These are phyloP conservation scores for Volvox carteri DNA, from an alignment of 163 green algal species.

Conservation along the genomic window DNA sequence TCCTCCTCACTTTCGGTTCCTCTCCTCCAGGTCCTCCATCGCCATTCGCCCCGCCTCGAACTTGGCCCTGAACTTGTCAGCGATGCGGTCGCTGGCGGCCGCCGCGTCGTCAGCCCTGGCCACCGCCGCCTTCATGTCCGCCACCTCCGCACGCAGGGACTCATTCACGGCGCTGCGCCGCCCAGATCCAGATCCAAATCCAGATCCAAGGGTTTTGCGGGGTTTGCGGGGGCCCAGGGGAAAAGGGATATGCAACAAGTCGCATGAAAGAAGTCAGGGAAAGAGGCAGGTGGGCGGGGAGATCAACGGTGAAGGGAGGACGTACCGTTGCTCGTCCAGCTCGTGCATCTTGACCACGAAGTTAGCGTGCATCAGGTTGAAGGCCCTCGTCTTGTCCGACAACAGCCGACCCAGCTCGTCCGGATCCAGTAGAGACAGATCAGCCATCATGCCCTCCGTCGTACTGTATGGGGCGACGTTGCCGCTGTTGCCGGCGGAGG, in stretches of 20 bases:
- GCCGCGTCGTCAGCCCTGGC: not conserved
- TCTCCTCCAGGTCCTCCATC: conserved; percentile 58
- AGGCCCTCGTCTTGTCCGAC: conserved; percentile 57
- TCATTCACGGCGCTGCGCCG: conserved; percentile 1
- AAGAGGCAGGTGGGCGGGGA: too few relatives aligned
- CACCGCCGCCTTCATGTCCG: not conserved
- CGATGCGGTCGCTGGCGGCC: not conserved
- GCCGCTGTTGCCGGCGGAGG: not conserved
- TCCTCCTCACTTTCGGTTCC: conserved; percentile 52
- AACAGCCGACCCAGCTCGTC: conserved; percentile 45
- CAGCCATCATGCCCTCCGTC: conserved; percentile 3
- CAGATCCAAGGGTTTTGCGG: too few relatives aligned
- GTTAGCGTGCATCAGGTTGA: conserved; percentile 62
- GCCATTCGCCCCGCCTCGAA: conserved; percentile 55
- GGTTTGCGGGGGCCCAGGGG: too few relatives aligned
- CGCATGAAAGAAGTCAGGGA: too few relatives aligned
- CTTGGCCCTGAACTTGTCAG: conserved; percentile 31
- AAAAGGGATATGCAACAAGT: too few relatives aligned
- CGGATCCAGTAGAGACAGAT: conserved; percentile 9
- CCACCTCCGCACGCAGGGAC: not conserved
- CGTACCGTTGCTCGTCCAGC: conserved; percentile 58
- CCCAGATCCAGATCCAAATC: too few relatives aligned
- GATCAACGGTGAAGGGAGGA: too few relatives aligned
- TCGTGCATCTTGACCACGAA: conserved; percentile 66
- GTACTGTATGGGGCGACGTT: not conserved